Evolutionary conservation across 768 basidiomycete species (phyloP).

Genomic region (Leccinum subtestaceum): DNA sequence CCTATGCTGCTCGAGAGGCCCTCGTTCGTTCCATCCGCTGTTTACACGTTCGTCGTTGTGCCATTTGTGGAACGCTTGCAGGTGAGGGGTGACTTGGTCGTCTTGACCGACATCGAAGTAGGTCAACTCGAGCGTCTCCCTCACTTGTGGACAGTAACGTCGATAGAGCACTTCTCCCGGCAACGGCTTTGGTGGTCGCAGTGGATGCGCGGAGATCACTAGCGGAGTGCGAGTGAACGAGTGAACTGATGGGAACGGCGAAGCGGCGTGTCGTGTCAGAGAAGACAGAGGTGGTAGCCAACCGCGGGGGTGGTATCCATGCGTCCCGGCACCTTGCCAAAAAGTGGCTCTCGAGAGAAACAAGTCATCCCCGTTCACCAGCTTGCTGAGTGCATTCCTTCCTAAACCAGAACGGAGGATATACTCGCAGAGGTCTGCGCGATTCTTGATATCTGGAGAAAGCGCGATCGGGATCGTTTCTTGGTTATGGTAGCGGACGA

Average conservation of each 20-base stretch:
- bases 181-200: conserved; percentile 47
- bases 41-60: conserved; percentile 49
- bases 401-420: conserved; percentile 39
- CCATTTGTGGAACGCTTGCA: conserved; percentile 47
- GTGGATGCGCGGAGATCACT: conserved; percentile 50
- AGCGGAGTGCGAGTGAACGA: conserved; percentile 45
- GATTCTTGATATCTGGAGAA: conserved; percentile 28
- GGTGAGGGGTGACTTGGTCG: conserved; percentile 27
- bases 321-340: conserved; percentile 50
- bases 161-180: conserved; percentile 41
- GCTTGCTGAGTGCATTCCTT: conserved; percentile 7
- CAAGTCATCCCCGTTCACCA: conserved; percentile 22
- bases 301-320: conserved; percentile 27
- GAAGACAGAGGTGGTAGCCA: conserved; percentile 35
- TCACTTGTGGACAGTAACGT: conserved; percentile 34
- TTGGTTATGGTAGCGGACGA: conserved; percentile 36
- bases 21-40: conserved; percentile 44
- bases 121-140: conserved; percentile 32
- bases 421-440: conserved; percentile 35
- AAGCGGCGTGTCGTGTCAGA: conserved; percentile 19
- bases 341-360: conserved; percentile 44
- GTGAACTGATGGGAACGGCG: conserved; percentile 36
- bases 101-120: conserved; percentile 25
- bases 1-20: conserved; percentile 43
- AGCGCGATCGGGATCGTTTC: conserved; percentile 42